Base-by-base conservation (phyloP, 192 early-diverging fungal genomes). In the Coemansia sp. region DNA sequence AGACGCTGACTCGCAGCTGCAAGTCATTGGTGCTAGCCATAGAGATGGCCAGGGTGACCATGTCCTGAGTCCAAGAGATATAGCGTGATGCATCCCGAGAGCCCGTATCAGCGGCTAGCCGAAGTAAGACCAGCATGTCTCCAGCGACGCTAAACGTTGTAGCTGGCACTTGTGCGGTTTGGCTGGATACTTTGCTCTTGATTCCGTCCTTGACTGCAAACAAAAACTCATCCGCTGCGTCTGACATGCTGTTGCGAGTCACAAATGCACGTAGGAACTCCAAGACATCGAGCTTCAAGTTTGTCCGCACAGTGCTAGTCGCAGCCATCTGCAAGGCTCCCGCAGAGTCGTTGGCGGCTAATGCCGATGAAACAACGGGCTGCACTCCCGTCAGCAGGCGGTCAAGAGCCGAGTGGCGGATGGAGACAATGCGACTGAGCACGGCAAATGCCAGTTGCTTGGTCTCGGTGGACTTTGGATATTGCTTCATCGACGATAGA, bases 381-480 rank as follows among this genome's bases (percentile, higher is more conserved):
- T 44, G 12, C 34, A 82, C 74, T 14, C 37, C 50, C 11, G 37
- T 14, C 32, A 76, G 71, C 27, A 37, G 32, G 41, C 32, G n/a
- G 55, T 82, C 80, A 19, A 82, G 67, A 9, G 67, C 62, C 11
- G 53, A 34, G 14, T 39, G 14, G 38, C 59, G 51, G 19, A 66
- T 64, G 8, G 59, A 17, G 10, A 67, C 72, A 27, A 83, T 67
- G 14, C 70, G 53, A 11, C 61, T 34, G 60, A 78, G 65, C 0
- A 83, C 65, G 7, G 69, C 64, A 66, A 83, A 78, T 17, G 69
- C 64, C 29, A 78, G 80, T 76, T 83, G 80, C 38, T 73, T 78
- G 12, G 80, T 83, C 63, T 83, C 76, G 5, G 68, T 75, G 19
- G 76, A 71, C 65, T 68, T 74, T 12, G 73, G 65, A 8, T 78